Base-by-base conservation (phyloP, 306 rosid genomes). In the Lathyrus oleraceus region DNA sequence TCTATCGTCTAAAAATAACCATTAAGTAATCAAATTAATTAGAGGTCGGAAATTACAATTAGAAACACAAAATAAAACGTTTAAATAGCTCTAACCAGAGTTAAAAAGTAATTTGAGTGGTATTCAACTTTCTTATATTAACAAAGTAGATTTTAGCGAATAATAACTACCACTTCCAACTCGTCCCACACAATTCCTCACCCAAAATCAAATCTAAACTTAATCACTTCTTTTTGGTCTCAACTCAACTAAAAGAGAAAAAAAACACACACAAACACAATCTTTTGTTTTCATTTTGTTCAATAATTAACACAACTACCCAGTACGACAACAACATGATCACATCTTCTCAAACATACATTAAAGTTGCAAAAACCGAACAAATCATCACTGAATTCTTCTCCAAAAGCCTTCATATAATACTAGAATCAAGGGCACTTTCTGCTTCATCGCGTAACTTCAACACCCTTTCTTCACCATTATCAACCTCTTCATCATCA, bases 371-470 rank as follows among this genome's bases (percentile, higher is more conserved):
- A 8, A 88, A 82, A 74, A 74, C 75, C 76, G 93, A 90, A 71
- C 98, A 93, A 68, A 85, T 93, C 38, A 80, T 93, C 45, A 90
- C 93, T n/a, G 97, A 90, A 86, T 88, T 93, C 70, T 93, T 80
- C 23, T 74, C 91, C 11, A 93, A 93, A 81, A 84, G 91, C 47
- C 84, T 90, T 12, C 97, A 93, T 61, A 88, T 93, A 71, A 82
- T 93, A 32, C 87, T 90, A 0, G 96, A 90, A 85, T 87, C 97
- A 10, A 93, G 98, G 82, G 53, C 97, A 13, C 82, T 87, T 3
- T 76, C 59, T 43, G 69, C 77, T 60, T 93, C 96, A 10, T 93
- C 97, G 1, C 89, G 88, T 5, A 88, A 88, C 81, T 86, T 51
- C 42, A 79, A 80, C 5, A 75, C 66, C 49, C 38, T 83, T 10